These are phyloP conservation scores for Furcasterigmium sp. DNA, from an alignment of 2,329 filamentous ascomycete genomes.

Conservation along the genomic window DNA sequence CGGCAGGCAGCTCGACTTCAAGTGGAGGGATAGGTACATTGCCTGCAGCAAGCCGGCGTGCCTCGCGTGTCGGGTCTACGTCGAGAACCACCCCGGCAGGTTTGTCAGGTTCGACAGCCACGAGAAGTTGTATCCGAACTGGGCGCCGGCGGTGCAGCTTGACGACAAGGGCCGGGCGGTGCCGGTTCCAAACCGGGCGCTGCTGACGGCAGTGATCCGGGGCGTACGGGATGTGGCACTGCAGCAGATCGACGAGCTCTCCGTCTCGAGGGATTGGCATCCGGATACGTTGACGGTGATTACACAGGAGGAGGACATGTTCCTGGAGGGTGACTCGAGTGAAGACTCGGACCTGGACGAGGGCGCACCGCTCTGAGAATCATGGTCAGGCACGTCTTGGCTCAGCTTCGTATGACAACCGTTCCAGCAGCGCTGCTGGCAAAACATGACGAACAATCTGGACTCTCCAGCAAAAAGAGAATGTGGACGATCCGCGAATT, in stretches of 20 bases:
- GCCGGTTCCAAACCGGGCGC: not conserved
- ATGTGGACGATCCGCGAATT: too few relatives aligned
- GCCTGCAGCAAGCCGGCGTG: conserved; percentile 48
- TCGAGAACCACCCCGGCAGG: conserved; percentile 29
- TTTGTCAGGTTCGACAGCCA: conserved; percentile 5
- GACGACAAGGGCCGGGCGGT: not conserved
- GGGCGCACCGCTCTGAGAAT: too few relatives aligned
- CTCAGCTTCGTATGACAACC: too few relatives aligned
- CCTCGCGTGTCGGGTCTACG: conserved; percentile 41
- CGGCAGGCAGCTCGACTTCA: conserved; percentile 22
- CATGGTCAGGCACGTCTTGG: too few relatives aligned
- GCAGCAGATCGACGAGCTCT: not conserved
- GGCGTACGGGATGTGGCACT: not conserved
- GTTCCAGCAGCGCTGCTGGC: too few relatives aligned
- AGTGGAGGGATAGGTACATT: conserved; percentile 35
- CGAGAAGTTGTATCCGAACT: not conserved
- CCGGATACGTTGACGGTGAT: not conserved
- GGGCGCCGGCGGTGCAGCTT: not conserved
- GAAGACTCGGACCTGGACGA: too few relatives aligned
- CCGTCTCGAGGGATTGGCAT: not conserved
- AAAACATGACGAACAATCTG: too few relatives aligned
- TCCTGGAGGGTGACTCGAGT: too few relatives aligned
- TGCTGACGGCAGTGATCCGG: not conserved
- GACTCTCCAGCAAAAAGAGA: too few relatives aligned
- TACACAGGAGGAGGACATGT: not conserved